A percentile compares a stretch with the other conserved stretches of the same genome.
These are phyloP conservation scores for Ophiostoma montium DNA, from an alignment of 2,329 filamentous ascomycete species.

Conservation along the genomic window DNA sequence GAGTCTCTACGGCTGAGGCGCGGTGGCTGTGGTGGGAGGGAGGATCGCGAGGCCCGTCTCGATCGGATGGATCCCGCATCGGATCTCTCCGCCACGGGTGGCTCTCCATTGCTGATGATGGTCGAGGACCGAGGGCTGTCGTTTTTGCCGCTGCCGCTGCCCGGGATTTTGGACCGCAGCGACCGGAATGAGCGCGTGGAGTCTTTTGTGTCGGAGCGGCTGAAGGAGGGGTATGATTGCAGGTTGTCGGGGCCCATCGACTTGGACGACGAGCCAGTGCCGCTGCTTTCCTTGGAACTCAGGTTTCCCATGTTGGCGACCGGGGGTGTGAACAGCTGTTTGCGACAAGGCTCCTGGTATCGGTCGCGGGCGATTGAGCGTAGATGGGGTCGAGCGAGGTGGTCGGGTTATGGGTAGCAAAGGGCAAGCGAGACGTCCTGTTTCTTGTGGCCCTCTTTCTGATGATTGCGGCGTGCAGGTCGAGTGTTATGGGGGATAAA, in stretches of 20 bases:
- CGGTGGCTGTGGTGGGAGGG: slow-evolving; percentile 23
- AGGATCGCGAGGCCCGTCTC: slow-evolving; percentile 43
- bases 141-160: slow-evolving; percentile 38
- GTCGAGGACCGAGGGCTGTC: slow-evolving; percentile 74
- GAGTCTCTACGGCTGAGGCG: slow-evolving; percentile 33
- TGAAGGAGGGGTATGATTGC: slow-evolving; percentile 82
- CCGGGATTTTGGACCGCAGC: slow-evolving; percentile 80
- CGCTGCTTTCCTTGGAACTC: slow-evolving; percentile 41
- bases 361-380: neutral
- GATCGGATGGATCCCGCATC: slow-evolving; percentile 67
- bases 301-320: slow-evolving; percentile 56
- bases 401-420: neutral
- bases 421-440: slow-evolving; percentile 7
- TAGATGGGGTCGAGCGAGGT: neutral
- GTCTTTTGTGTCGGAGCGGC: slow-evolving; percentile 83
- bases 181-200: slow-evolving; percentile 76
- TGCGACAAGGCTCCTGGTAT: neutral
- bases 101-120: slow-evolving; percentile 45
- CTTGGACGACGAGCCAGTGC: slow-evolving; percentile 35
- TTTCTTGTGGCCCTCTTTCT: slow-evolving; percentile 5
- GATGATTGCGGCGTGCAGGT: slow-evolving; percentile 2
- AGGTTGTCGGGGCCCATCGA: slow-evolving; percentile 43
- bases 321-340: neutral
- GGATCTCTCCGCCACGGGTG: slow-evolving; percentile 41
- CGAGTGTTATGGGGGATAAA: slow-evolving; percentile 37